Evolutionary conservation across 208 protist species (phyloP).

Genomic region (Trypanosoma theileri): DNA sequence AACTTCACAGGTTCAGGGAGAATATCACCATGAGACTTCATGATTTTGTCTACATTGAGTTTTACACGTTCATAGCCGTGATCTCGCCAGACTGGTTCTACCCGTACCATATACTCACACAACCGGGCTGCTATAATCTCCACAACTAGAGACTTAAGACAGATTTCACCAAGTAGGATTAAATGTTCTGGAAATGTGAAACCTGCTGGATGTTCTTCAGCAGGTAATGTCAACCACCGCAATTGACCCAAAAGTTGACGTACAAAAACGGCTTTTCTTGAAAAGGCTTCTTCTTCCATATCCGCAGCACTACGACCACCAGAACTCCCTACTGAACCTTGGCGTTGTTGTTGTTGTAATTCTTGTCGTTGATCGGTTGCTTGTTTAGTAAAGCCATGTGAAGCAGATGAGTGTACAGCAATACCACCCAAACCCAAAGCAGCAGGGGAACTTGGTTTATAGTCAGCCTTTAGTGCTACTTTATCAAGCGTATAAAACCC

Average conservation of each 20-base stretch:
- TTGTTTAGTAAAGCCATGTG: constrained; percentile 44
- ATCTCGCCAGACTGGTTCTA: constrained; percentile 83
- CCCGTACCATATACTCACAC: constrained; percentile 90
- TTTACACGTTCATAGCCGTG: constrained; percentile 78
- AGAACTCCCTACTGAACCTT: neutral
- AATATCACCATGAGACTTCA: constrained; percentile 40
- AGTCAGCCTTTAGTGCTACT: constrained; percentile 69
- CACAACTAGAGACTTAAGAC: constrained; percentile 76
- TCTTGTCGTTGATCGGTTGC: constrained; percentile 8
- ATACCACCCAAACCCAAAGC: constrained; percentile 84
- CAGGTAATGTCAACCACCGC: constrained; percentile 75
- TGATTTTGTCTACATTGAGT: constrained; percentile 44
- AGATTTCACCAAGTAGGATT: constrained; percentile 76
- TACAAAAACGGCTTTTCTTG: constrained; percentile 85
- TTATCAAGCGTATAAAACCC: constrained; percentile 84
- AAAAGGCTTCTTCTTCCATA: constrained; percentile 84
- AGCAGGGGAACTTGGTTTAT: constrained; percentile 75
- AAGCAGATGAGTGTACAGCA: constrained; percentile 61
- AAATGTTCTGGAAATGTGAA: constrained; percentile 80
- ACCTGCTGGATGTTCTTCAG: constrained; percentile 77
- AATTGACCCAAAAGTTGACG: constrained; percentile 86
- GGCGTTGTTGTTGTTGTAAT: constrained; percentile 25
- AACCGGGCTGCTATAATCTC: constrained; percentile 79
- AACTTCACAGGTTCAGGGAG: constrained; percentile 60
- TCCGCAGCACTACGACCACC: constrained; percentile 40